phyloP scores from a whole-genome alignment of 495 filamentous ascomycete species.

The Neurospora sp. region DNA sequence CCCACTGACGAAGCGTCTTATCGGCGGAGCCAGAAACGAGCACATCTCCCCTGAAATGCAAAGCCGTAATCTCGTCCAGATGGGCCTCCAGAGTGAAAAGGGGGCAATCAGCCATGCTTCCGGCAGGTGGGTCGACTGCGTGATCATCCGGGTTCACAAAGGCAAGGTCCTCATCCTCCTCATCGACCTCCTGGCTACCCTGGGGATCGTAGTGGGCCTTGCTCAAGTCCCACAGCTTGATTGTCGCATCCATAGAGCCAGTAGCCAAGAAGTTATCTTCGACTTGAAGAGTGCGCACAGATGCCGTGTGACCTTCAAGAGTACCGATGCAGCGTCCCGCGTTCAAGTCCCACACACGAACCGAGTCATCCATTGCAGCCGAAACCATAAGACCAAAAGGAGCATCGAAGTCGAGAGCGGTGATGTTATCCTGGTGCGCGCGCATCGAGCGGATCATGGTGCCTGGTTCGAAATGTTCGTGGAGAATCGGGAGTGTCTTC shows the following conservation, averaged over 20 bases:
- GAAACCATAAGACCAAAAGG: conserved; percentile 94
- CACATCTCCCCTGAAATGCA: conserved; percentile 79
- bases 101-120: conserved; percentile 76
- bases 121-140: conserved; percentile 50
- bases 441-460: conserved; percentile 78
- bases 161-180: conserved; percentile 50
- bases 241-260: conserved; percentile 90
- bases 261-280: conserved; percentile 95
- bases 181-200: conserved; percentile 52
- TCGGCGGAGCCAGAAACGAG: conserved; percentile 93
- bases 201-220: conserved; percentile 47
- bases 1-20: conserved; percentile 96
- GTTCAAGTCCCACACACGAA: conserved; percentile 96
- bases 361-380: conserved; percentile 89
- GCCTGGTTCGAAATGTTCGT: conserved; percentile 90
- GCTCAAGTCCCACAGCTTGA: conserved; percentile 85
- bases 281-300: conserved; percentile 84
- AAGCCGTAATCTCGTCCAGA: conserved; percentile 86
- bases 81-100: conserved; percentile 82
- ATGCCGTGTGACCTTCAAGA: conserved; percentile 89
- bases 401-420: conserved; percentile 87
- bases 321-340: conserved; percentile 81
- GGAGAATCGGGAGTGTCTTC: conserved; percentile 87
- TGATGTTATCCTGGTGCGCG: conserved; percentile 82
- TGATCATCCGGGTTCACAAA: conserved; percentile 51